These are phyloP conservation scores for Sugiyamaella smithiae DNA, from an alignment of 805 yeast genomes.

Conservation along the genomic window DNA sequence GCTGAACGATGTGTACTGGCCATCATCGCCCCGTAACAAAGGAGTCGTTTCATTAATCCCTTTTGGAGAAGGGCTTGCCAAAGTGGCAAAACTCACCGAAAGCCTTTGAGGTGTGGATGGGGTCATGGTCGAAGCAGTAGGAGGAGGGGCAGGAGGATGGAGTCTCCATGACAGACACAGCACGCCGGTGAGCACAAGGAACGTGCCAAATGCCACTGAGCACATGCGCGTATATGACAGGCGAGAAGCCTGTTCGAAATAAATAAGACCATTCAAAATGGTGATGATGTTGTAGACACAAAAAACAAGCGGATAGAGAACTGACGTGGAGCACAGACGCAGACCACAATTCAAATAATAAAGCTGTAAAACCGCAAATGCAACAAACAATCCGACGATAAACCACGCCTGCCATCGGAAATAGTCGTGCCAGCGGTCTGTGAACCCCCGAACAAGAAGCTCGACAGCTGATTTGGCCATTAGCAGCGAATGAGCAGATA, in stretches of 20 bases:
- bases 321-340: slow-evolving; percentile 65
- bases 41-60: slow-evolving; percentile 12
- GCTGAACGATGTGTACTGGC: slow-evolving; percentile 32
- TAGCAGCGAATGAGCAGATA: slow-evolving; percentile 81
- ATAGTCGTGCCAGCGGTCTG: slow-evolving; percentile 39
- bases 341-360: slow-evolving; percentile 73
- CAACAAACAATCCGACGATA: slow-evolving; percentile 52
- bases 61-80: neutral
- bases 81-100: neutral
- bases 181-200: slow-evolving; percentile 54
- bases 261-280: slow-evolving; percentile 61
- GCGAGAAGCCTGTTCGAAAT: slow-evolving; percentile 50
- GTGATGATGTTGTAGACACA: slow-evolving; percentile 75
- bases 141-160: slow-evolving; percentile 1
- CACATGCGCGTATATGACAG: slow-evolving; percentile 37
- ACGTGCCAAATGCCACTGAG: slow-evolving; percentile 50
- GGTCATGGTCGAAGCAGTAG: neutral
- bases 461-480: slow-evolving; percentile 85
- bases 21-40: slow-evolving; percentile 9
- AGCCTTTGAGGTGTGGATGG: neutral
- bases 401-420: slow-evolving; percentile 45
- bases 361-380: slow-evolving; percentile 67
- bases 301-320: slow-evolving; percentile 81
- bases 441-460: slow-evolving; percentile 49
- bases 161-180: slow-evolving; percentile 57